A percentile compares a stretch with the other conserved stretches of the same genome.
Conservation (phyloP, 129 eudicot genomes). For the Centaurea solstitialis region DNA sequence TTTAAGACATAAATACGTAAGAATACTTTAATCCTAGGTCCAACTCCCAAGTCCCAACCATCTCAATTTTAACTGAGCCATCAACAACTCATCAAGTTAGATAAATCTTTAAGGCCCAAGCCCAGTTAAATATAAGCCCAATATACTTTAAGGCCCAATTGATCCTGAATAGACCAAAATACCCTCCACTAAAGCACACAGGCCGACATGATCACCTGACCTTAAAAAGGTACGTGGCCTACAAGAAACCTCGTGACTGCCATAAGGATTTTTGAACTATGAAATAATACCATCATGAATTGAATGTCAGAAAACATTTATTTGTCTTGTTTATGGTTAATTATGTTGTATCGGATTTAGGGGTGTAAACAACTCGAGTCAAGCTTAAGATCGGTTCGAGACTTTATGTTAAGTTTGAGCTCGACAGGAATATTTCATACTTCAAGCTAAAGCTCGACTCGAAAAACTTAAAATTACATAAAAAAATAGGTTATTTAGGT, state of each 20-base stretch:
- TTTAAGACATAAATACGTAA: too few relatives aligned
- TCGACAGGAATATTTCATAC: too few relatives aligned
- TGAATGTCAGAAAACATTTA: neutral
- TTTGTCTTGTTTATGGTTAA: neutral
- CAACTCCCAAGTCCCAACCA: neutral
- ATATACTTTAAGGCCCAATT: neutral
- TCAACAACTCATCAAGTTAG: too few relatives aligned
- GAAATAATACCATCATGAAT: neutral
- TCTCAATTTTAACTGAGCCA: neutral
- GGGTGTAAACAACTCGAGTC: too few relatives aligned
- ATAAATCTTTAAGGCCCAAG: neutral
- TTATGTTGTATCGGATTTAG: neutral
- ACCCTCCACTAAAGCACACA: neutral
- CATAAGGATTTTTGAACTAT: neutral
- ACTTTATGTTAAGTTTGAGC: too few relatives aligned
- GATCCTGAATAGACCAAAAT: neutral
- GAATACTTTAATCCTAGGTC: too few relatives aligned
- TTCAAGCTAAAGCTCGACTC: too few relatives aligned
- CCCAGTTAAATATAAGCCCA: neutral
- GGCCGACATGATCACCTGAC: neutral
- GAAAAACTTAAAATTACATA: too few relatives aligned
- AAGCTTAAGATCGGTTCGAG: too few relatives aligned
- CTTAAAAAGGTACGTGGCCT: constrained; percentile 3
- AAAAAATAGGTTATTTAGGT: too few relatives aligned
- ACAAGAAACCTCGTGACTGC: neutral